Evolutionary conservation across 75 land plant species (phyloP), one percentile per base, ranked within the genome.

Genomic region (Sequoiadendron giganteum): DNA sequence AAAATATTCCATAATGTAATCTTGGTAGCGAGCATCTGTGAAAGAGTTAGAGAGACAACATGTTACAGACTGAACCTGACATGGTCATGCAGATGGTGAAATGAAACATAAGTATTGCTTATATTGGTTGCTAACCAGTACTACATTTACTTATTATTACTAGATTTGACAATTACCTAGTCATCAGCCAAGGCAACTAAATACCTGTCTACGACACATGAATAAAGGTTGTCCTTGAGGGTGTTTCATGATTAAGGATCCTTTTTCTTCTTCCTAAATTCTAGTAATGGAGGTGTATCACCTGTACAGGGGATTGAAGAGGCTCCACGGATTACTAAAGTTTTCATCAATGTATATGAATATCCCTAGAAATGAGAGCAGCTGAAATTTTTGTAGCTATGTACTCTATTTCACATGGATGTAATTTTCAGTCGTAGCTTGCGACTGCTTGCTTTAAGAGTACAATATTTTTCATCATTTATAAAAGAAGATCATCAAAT

Each of bases 1-100:
- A 54, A 82, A 47, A 34, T 75, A 75, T 75, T 82, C 49, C 84
- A n/a, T 47, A 14, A 47, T 82, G 52, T 54, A 45, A n/a, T 82
- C 32, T 82, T 47, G 84, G 52, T 82, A 82, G 48, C 47, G 49
- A n/a, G 54, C 10, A 13, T 47, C 30, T 25, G 28, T 43, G 84
- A 81, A 10, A 43, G 49, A 81, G 40, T 11, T 45, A 21, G 84
- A 36, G 42, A 79, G 42, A 40, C 19, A 77, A 80, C 83, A 45
- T 21, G 21, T 82, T 13, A 11, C 32, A 28, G 32, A 47, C 16
- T 47, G 49, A 79, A 40, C 28, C 47, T 82, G 49, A 39, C 32
- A 45, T 45, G 49, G 30, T 82, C 3, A 54, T 42, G 34, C 32
- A 82, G 48, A 82, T 82, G 84, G 84, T 42, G 30, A 30, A 47